Evolutionary conservation across 257 asterid genomes (phyloP), one percentile per base, ranked within the genome.

Genomic region (Scutellaria baicalensis): DNA sequence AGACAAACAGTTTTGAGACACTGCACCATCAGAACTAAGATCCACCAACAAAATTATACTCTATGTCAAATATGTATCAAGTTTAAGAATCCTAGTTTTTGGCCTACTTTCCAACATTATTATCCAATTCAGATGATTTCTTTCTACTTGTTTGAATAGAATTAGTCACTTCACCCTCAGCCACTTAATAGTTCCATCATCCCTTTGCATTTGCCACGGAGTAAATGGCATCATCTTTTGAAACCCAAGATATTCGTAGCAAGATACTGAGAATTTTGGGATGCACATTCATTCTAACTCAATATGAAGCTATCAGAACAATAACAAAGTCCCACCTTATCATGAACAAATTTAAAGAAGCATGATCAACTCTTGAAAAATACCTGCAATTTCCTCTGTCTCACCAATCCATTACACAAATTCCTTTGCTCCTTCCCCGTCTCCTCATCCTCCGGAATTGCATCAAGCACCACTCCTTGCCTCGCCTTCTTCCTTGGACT

Each of bases 391-490:
- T 85, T 81, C 39, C 92, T 82, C 65, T 84, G 95, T 72, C 88
- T 80, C 67, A 79, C 58, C 72, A 84, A 40, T 14, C 84, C 95
- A 77, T 82, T 82, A 57, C 57, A 42, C 66, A 72, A 58, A 48
- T 72, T 74, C 40, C 68, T 58, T 9, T 82, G 82, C 55, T 85
- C 88, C 85, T 80, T 85, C 57, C 85, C 94, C 61, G 77, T 79
- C 79, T 86, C 97, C 72, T 86, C 95, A 10, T 88, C 89, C 78
- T 91, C 96, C 0, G 96, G 95, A 50, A 91, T 88, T 3, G 91
- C 94, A 70, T 91, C 94, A 65, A 90, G 78, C 87, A 85, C 68
- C 73, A 68, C 78, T 44, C 83, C 77, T 71, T 82, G 92, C 79
- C 90, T 84, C 50, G 76, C 78, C 84, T 88, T 91, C 81, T 75